Evolutionary conservation across 1,139 yeast genomes (phyloP).

Genomic region (Pneumocystis canis): DNA sequence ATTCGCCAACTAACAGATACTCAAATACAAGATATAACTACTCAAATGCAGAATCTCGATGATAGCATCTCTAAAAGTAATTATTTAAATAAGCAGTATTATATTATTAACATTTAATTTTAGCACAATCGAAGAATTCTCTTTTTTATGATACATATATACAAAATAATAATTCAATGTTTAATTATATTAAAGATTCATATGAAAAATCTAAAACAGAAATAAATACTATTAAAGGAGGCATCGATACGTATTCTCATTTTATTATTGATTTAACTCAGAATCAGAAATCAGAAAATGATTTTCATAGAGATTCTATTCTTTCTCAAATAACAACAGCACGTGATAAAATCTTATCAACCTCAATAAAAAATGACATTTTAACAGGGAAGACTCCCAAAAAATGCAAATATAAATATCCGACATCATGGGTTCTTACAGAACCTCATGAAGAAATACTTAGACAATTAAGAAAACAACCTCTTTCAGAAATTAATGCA

Average conservation of each 20-base stretch:
- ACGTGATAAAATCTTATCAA: constrained; percentile 7
- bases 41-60: constrained; percentile 15
- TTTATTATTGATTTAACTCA: constrained; percentile 5
- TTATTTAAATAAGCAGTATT: not conserved
- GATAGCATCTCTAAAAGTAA: constrained; percentile 12
- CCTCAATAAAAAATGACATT: constrained; percentile 10
- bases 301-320: constrained; percentile 2
- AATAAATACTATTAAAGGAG: constrained; percentile 11
- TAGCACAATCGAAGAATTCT: constrained; percentile 15
- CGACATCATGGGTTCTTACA: constrained; percentile 10
- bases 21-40: constrained; percentile 15
- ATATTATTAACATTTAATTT: not conserved
- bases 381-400: constrained; percentile 16
- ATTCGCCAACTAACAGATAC: constrained; percentile 14
- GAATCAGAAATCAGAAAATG: constrained; percentile 3
- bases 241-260: constrained; percentile 10
- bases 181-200: constrained; percentile 6
- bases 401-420: constrained; percentile 11
- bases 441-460: constrained; percentile 10
- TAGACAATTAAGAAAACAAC: not conserved
- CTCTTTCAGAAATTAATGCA: not conserved
- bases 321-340: constrained; percentile 6
- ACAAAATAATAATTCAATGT: constrained; percentile 4
- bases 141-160: constrained; percentile 11
- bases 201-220: constrained; percentile 2